Evolutionary conservation across 352 stramenopile species (phyloP).

Genomic region (Thraustochytrium striatum): DNA sequence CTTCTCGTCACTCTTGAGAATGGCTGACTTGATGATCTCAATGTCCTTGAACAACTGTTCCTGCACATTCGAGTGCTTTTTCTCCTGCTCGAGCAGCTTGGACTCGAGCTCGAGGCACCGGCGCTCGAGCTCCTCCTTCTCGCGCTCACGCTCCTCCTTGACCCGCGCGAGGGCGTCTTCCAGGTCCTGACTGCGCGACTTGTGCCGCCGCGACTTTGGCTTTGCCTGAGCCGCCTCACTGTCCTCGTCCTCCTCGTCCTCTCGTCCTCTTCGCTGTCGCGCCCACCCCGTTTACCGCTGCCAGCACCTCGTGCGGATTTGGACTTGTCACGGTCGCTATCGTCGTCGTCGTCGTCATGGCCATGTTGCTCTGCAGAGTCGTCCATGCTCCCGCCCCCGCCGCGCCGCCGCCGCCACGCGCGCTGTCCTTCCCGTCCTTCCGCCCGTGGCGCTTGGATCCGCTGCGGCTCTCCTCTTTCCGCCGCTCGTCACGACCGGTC

Average conservation of each 20-base stretch:
- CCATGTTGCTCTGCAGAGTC: not conserved
- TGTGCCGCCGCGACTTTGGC: not conserved
- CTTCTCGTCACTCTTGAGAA: not conserved
- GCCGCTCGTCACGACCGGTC: not conserved
- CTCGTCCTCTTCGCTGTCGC: not conserved
- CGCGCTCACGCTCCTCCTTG: not conserved
- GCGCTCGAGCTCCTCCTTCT: slow-evolving; percentile 17
- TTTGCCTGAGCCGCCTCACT: not conserved
- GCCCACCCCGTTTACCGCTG: not conserved
- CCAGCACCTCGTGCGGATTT: not conserved
- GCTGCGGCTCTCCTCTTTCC: not conserved
- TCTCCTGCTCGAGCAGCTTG: not conserved
- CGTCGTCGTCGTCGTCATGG: not conserved
- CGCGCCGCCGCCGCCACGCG: not conserved
- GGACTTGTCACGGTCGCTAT: not conserved
- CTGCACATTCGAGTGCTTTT: not conserved
- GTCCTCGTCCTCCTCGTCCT: not conserved
- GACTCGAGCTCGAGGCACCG: slow-evolving; percentile 24
- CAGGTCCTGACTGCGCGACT: not conserved
- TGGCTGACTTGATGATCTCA: not conserved
- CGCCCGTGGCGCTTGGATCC: not conserved
- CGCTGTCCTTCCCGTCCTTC: not conserved
- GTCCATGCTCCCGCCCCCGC: not conserved
- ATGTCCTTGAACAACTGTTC: slow-evolving; percentile 16
- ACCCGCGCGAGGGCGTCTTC: not conserved